phyloP scores from a whole-genome alignment of 305 asterid genomes.

The Solanum hybrid region DNA sequence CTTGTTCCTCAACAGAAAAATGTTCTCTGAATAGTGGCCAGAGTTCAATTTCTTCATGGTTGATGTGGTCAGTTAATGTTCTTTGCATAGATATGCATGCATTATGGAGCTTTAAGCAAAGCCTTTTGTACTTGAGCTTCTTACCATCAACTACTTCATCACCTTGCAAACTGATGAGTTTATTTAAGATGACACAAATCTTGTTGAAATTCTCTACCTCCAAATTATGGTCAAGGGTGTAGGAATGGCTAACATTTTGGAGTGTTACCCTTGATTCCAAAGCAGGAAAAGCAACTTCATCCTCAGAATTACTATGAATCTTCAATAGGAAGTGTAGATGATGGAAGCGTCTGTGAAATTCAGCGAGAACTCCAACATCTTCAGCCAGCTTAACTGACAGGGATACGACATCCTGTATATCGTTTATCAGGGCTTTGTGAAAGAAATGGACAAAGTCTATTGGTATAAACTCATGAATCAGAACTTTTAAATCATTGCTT shows the following conservation, averaged over 20 bases:
- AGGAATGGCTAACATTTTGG: constrained; percentile 62
- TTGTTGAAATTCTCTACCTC: constrained; percentile 50
- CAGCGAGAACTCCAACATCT: constrained; percentile 29
- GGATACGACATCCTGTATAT: constrained; percentile 46
- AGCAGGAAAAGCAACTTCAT: constrained; percentile 66
- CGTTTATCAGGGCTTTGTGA: constrained; percentile 62
- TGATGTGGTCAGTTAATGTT: constrained; percentile 59
- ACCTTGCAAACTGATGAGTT: constrained; percentile 30
- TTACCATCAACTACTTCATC: constrained; percentile 16
- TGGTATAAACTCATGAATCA: constrained; percentile 38
- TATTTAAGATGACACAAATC: constrained; percentile 35
- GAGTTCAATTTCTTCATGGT: constrained; percentile 66
- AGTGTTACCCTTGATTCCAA: constrained; percentile 64
- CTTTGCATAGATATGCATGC: constrained; percentile 60
- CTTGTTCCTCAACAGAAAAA: constrained; percentile 74
- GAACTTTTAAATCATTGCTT: constrained; percentile 7
- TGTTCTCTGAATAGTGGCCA: constrained; percentile 51
- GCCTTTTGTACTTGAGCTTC: constrained; percentile 26
- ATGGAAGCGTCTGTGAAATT: constrained; percentile 44
- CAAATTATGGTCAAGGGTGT: constrained; percentile 64
- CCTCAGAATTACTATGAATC: constrained; percentile 62
- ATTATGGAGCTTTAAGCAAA: constrained; percentile 55
- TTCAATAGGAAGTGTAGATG: constrained; percentile 39
- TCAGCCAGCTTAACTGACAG: constrained; percentile 49
- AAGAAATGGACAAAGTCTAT: constrained; percentile 48